Base-by-base conservation (phyloP, 1,284 basidiomycete species). In the Lentinus polychrous region DNA sequence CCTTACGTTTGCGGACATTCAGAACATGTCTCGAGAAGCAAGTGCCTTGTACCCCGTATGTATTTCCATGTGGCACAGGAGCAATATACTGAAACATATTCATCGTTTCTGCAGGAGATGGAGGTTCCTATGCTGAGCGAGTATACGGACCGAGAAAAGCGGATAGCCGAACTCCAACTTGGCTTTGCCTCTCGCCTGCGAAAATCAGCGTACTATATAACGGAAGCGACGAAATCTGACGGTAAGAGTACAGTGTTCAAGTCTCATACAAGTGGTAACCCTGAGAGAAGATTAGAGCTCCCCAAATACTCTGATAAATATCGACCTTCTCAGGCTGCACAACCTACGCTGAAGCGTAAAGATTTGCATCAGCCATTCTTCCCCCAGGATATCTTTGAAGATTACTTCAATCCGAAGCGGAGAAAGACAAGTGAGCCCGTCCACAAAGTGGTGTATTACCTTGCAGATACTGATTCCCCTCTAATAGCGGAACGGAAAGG, bases 301-400 rank as follows among this genome's bases (percentile, higher is more conserved):
- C 76, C 81, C 27, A 74, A 83, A 37, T 91, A 89, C 62, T 88
- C 86, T 18, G 88, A 91, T 66, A 87, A 85, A 64, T 89, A 89
- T 60, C 75, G 81, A 6, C 78, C 82, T 2, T 80, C 79, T 14
- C 64, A 68, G 10, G 62, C 72, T 3, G 72, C 76, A 1, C 80
- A 80, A 52, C 83, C 85, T 11, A 71, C 74, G 44, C 68, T 91
- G 48, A 85, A 81, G 60, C 72, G 78, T 48, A 79, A 76, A 55
- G 81, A 86, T 38, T 66, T 91, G 2, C 78, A 89, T 53, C 72
- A 75, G 50, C 76, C 82, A 0, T 90, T 87, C 69, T 91, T 91
- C 58, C 87, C 88, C 10, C 63, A 73, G n/a, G 81, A 80, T 36
- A 74, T 91, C 22, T 81, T 87, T 49, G 85, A 89, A 40, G 74